Percentiles rank a stretch among this genome's conserved stretches.
Conservation (phyloP, 805 yeast genomes). For the Yarrowia porcina region DNA sequence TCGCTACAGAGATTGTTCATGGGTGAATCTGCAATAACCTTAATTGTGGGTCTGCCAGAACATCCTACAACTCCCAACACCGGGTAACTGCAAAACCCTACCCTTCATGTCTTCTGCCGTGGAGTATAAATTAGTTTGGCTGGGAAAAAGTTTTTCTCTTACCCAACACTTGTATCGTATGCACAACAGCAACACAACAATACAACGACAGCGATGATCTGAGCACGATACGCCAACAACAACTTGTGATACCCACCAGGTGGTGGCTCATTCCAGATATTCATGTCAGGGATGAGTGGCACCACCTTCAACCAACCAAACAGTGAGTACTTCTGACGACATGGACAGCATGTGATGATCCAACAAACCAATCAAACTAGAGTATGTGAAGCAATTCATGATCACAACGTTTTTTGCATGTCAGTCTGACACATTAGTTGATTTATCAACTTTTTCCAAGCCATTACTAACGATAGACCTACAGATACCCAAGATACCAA, state of each 20-base stretch:
- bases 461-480: slow-evolving; percentile 21
- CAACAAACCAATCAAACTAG: slow-evolving; percentile 50
- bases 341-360: slow-evolving; percentile 15
- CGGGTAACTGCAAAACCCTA: slow-evolving; percentile 16
- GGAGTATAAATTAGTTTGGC: background rate
- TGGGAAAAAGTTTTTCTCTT: slow-evolving; percentile 5
- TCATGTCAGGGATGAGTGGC: background rate
- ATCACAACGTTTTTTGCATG: slow-evolving; percentile 39
- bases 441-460: background rate
- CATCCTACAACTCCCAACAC: background rate
- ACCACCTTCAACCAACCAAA: background rate
- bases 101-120: background rate
- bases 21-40: background rate
- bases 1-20: too few species aligned
- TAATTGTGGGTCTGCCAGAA: background rate
- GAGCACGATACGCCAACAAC: background rate
- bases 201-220: background rate
- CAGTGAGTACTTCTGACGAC: background rate
- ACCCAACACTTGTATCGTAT: background rate
- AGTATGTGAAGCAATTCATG: slow-evolving; percentile 58
- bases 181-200: background rate
- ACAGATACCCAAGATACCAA: background rate
- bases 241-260: background rate
- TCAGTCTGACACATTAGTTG: slow-evolving; percentile 26
- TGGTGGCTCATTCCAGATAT: background rate